A percentile compares a stretch with the other conserved stretches of the same genome.
phyloP scores from a whole-genome alignment of 257 asterid species.

The Penstemon newberryi region DNA sequence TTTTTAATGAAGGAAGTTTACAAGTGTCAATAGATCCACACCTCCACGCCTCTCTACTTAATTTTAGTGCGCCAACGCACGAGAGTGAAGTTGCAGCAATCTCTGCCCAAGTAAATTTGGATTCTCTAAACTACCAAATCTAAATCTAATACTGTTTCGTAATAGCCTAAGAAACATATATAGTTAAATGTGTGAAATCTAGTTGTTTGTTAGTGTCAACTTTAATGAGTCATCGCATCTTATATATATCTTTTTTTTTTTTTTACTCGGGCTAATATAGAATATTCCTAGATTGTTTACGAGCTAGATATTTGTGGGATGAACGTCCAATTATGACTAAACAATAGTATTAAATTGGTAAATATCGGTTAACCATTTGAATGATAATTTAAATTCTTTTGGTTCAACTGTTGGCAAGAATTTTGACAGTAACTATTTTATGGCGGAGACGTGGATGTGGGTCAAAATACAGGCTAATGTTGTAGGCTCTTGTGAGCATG shows the following conservation, averaged over 20 bases:
- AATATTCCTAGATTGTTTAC: neutral
- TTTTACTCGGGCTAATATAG: neutral
- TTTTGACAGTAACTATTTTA: too few species aligned
- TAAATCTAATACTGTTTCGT: neutral
- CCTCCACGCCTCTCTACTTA: slow-evolving; percentile 28
- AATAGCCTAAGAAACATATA: neutral
- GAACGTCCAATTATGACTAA: neutral
- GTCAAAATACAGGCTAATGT: too few species aligned
- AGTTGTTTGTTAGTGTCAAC: neutral
- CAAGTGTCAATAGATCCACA: slow-evolving; percentile 29
- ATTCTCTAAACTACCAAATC: slow-evolving; percentile 24
- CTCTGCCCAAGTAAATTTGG: slow-evolving; percentile 2
- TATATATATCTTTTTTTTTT: too few species aligned
- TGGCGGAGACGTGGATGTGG: too few species aligned
- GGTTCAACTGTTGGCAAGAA: too few species aligned
- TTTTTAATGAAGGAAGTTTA: neutral
- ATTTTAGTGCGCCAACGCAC: slow-evolving; percentile 27
- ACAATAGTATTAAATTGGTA: neutral
- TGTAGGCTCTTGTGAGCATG: too few species aligned
- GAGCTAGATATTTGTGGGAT: neutral
- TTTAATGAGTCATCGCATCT: neutral
- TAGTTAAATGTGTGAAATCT: neutral
- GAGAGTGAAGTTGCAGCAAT: neutral
- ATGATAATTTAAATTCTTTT: neutral
- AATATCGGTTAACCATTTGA: neutral